Evolutionary conservation across 129 eudicot genomes (phyloP).

Genomic region (Arctium lappa): DNA sequence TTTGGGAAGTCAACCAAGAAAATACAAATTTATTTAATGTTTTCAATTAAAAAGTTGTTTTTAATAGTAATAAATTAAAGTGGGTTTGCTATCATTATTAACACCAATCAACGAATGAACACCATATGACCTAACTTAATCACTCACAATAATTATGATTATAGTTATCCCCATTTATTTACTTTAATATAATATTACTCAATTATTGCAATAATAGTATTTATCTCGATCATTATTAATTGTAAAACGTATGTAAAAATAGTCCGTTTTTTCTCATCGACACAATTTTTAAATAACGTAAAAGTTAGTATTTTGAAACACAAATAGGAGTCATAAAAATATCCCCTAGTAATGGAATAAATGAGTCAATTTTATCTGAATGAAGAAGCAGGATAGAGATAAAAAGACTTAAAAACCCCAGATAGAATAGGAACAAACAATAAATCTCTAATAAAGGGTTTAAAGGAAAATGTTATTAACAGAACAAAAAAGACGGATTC

Average conservation of each 20-base stretch:
- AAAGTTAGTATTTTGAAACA: too few relatives aligned
- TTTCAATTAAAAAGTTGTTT: not conserved
- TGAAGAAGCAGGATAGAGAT: too few relatives aligned
- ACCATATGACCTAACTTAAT: slow-evolving; percentile 26
- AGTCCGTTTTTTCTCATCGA: too few relatives aligned
- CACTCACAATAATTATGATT: not conserved
- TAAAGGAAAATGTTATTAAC: too few relatives aligned
- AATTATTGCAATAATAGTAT: not conserved
- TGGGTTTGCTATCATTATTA: slow-evolving; percentile 19
- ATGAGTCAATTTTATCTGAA: too few relatives aligned
- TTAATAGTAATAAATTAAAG: slow-evolving; percentile 5
- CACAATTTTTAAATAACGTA: too few relatives aligned
- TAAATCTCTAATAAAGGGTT: too few relatives aligned
- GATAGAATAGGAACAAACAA: too few relatives aligned
- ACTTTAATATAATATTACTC: not conserved
- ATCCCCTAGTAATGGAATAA: too few relatives aligned
- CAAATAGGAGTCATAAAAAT: not conserved
- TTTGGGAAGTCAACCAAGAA: slow-evolving; percentile 21
- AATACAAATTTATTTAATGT: not conserved
- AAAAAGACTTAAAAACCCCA: too few relatives aligned
- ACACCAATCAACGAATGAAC: slow-evolving; percentile 14
- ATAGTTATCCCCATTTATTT: not conserved
- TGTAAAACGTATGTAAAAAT: not conserved
- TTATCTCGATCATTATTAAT: too few relatives aligned
- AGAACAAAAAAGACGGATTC: not conserved